Evolutionary conservation across 306 rosid genomes (phyloP), one percentile per base, ranked within the genome.

Genomic region (Cyamopsis tetragonoloba): DNA sequence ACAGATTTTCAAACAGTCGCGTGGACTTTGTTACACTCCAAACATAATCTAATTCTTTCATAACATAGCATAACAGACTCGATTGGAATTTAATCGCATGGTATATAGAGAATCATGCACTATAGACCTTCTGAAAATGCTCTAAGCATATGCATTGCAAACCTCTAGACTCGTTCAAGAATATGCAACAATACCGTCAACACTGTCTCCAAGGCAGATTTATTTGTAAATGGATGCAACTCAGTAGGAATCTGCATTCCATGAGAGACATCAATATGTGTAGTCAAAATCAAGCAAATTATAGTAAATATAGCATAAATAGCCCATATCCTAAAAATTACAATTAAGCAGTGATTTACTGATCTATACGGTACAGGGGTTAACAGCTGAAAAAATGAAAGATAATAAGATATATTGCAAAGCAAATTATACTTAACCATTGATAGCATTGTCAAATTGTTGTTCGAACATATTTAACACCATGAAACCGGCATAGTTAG

Each of bases 131-230:
- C 44, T n/a, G 41, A 47, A 61, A 54, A 74, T 15, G 35, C 28
- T 66, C 37, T 58, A 44, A 75, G 67, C 37, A 65, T 49, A 76
- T 42, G 62, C 17, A 64, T 6, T 49, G 41, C 28, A 17, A 76
- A 31, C 47, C 3, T 43, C 48, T 37, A 58, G 14, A 76, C 54
- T 54, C 19, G 39, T 39, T 19, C 59, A 54, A 77, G 62, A 30
- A 41, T 19, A 74, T 30, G 71, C 24, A 73, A 72, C 38, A 68
- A 62, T 87, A 92, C 99, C 96, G 99, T 93, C 84, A 93, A 81
- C 51, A 93, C 97, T 42, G 99, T 93, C 97, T 93, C 97, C 84
- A 93, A 68, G 48, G 97, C 69, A 75, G 99, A 93, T 78, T 93
- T 93, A 68, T 88, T 89, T 41, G 99, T 93, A 63, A 68, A 88